Base-by-base conservation (phyloP, 2,329 filamentous ascomycete genomes). In the Hypoxylon sp. region DNA sequence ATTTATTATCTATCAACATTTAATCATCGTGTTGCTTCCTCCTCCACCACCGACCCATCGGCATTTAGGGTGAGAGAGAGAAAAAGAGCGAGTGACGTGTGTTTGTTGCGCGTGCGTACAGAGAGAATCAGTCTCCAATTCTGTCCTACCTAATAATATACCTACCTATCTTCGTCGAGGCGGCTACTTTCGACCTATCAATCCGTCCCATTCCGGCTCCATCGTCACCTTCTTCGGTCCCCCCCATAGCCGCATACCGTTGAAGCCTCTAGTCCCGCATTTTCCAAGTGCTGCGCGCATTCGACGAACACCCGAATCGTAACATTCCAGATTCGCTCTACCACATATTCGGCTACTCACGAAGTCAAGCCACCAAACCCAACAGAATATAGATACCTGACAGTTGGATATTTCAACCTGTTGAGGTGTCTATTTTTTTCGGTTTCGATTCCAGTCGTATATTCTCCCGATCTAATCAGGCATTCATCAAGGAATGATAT, bases 401-500 rank as follows among this genome's bases (percentile, higher is more conserved):
- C 8, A 27, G 31, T 29, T 25, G 12, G 36, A 32, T 23, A 48
- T 9, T 11, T 34, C 7, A 3, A 26, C 16, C 25, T 36, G 32
- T 35, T 15, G 32, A 40, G 25, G 17, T 32, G 25, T 20, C 35
- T 23, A 15, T 30, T 40, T 20, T 23, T 37, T 38, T 23, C 29
- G 11, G 31, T 25, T 36, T 43, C 12, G 13, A 47, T 35, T 43
- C 17, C 27, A 34, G n/a, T 15, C 15, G 17, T 21, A 21, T 12
- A 15, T 17, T 11, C 37, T 15, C 31, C 16, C 20, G 19, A 43
- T 11, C 19, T 35, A 38, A 31, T 9, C 16, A 7, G 38, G 25
- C 29, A 26, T 25, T 23, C 27, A 41, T 15, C 36, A n/a, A 60
- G 60, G 58, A 42, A 65, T 65, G 63, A 63, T 46, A 64, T 54